phyloP scores from a whole-genome alignment of 2,329 filamentous ascomycete genomes.

The Exophiala sp. region DNA sequence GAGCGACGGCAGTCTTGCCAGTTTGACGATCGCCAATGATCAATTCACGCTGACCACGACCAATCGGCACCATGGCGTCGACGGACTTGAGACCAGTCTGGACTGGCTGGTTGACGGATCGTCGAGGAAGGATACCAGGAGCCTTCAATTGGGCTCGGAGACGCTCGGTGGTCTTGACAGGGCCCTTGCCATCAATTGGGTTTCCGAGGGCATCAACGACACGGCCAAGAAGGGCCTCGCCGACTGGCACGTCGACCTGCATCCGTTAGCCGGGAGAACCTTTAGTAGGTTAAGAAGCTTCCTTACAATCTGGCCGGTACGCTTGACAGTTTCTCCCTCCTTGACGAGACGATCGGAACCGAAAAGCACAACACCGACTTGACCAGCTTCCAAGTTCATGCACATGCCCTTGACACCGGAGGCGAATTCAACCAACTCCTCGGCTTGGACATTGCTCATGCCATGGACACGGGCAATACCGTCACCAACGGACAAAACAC shows the following conservation, averaged over 20 bases:
- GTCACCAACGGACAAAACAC: constrained; percentile 99
- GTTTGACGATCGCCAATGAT: constrained; percentile 99
- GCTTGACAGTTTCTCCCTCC: constrained; percentile 99
- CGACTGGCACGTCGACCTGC: constrained; percentile 95
- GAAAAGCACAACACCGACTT: constrained; percentile 99
- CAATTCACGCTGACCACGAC: constrained; percentile 99
- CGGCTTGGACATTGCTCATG: constrained; percentile 99
- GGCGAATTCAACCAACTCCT: constrained; percentile 99
- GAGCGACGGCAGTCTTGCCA: constrained; percentile 97
- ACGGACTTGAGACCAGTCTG: constrained; percentile 99
- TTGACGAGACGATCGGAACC: constrained; percentile 99
- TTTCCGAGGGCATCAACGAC: constrained; percentile 98
- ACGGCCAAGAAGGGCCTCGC: constrained; percentile 88
- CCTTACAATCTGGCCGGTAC: constrained; percentile 97
- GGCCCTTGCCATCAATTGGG: constrained; percentile 99
- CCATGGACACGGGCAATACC: constrained; percentile 99
- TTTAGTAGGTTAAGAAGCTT: background rate
- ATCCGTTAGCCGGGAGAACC: constrained; percentile 25
- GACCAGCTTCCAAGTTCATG: constrained; percentile 99
- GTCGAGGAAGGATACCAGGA: constrained; percentile 94
- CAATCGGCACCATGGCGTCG: constrained; percentile 99
- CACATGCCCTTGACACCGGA: constrained; percentile 99
- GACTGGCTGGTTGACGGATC: constrained; percentile 96
- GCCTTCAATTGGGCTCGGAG: constrained; percentile 99
- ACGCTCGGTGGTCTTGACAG: constrained; percentile 85